phyloP scores from a whole-genome alignment of 2,329 filamentous ascomycete species.

The Trichoderma semiorbis region DNA sequence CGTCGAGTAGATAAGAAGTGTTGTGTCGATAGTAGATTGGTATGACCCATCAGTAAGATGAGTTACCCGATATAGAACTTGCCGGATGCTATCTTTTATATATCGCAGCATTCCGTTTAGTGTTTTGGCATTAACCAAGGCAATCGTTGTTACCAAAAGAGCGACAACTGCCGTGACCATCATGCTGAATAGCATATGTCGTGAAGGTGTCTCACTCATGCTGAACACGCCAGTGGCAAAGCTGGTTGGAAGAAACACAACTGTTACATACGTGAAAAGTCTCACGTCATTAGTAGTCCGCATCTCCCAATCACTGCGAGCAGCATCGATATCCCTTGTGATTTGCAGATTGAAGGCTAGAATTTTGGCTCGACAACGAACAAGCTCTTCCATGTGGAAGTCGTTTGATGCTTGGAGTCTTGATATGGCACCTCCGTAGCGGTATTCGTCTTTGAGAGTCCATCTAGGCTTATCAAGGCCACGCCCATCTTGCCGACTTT shows the following conservation, averaged over 20 bases:
- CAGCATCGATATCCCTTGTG: neutral
- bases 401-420: neutral
- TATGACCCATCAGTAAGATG: too few relatives aligned
- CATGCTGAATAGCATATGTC: too few relatives aligned
- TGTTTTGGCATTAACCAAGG: too few relatives aligned
- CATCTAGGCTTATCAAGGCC: neutral
- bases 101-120: too few relatives aligned
- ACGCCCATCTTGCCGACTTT: neutral
- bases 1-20: too few relatives aligned
- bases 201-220: neutral
- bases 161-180: too few relatives aligned
- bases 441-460: neutral
- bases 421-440: neutral
- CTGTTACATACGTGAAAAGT: neutral
- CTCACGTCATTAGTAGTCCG: neutral
- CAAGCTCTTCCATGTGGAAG: neutral
- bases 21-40: too few relatives aligned
- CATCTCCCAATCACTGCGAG: neutral
- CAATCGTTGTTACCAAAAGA: too few relatives aligned
- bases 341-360: neutral
- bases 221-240: neutral
- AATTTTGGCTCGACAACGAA: neutral
- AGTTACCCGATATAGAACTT: too few relatives aligned
- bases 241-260: neutral
- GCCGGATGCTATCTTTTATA: too few relatives aligned